Evolutionary conservation across 2,329 filamentous ascomycete genomes (phyloP).

Genomic region (Alternaria arbusti): DNA sequence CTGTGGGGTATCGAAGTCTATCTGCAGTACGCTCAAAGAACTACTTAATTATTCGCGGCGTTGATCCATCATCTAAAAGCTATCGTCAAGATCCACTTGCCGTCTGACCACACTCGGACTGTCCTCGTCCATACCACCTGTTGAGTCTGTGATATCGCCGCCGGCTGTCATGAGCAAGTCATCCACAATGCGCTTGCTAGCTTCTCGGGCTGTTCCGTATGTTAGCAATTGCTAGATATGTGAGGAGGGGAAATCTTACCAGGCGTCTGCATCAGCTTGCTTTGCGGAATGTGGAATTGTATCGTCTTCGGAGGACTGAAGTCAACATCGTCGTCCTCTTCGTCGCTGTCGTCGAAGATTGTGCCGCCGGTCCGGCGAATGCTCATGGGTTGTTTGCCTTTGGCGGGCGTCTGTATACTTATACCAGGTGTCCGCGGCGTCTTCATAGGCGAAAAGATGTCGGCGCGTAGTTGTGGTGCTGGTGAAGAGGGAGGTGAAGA

Average conservation of each 20-base stretch:
- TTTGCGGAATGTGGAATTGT: conserved; percentile 80
- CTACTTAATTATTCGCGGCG: neutral
- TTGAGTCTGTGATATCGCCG: conserved; percentile 59
- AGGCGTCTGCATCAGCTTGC: conserved; percentile 79
- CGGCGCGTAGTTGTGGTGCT: conserved; percentile 81
- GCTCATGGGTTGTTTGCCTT: conserved; percentile 51
- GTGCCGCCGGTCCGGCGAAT: conserved; percentile 52
- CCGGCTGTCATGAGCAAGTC: conserved; percentile 80
- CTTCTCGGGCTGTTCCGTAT: conserved; percentile 68
- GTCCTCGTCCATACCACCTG: conserved; percentile 50
- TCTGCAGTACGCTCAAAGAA: neutral
- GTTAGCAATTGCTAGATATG: neutral
- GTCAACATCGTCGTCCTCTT: conserved; percentile 60
- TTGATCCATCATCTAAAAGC: conserved; percentile 44
- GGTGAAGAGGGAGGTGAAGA: conserved; percentile 62
- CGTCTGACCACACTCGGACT: conserved; percentile 57
- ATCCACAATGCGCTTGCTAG: conserved; percentile 80
- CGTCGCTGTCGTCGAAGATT: conserved; percentile 78
- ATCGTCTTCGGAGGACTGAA: conserved; percentile 95
- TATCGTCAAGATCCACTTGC: conserved; percentile 56
- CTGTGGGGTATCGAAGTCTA: conserved; percentile 12
- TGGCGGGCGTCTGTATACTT: conserved; percentile 77
- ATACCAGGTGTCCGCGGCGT: conserved; percentile 76
- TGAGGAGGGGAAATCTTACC: conserved; percentile 56
- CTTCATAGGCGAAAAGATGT: conserved; percentile 79